Conservation (phyloP, 148 eudicot species). For the Rhododendron molle region DNA sequence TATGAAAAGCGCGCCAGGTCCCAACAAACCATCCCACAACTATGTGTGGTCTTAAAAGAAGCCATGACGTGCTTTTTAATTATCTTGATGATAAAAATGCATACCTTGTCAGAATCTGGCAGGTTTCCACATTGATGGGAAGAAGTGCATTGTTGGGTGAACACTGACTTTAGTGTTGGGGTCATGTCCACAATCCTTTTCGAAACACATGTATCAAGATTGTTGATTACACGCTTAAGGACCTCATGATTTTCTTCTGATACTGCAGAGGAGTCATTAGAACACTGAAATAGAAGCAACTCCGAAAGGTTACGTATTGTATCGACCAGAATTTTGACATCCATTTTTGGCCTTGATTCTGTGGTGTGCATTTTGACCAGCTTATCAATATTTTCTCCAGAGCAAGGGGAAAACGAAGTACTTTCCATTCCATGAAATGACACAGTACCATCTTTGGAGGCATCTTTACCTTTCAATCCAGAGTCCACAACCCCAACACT, state of each 20-base stretch:
- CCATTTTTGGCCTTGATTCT: conserved; percentile 30
- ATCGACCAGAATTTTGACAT: conserved; percentile 46
- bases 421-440: conserved; percentile 21
- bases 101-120: conserved; percentile 1
- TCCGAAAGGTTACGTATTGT: conserved; percentile 62
- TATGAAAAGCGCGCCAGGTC: neutral
- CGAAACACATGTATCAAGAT: conserved; percentile 49
- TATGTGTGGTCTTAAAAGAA: neutral
- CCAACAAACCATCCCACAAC: neutral
- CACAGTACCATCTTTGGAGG: conserved; percentile 17
- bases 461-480: conserved; percentile 14
- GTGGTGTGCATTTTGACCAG: conserved; percentile 6
- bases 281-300: conserved; percentile 40
- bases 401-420: conserved; percentile 27
- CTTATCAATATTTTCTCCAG: conserved; percentile 26
- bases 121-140: neutral
- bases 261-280: conserved; percentile 34
- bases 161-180: conserved; percentile 16
- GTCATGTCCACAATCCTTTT: conserved; percentile 20
- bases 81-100: neutral
- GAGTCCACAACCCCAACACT: neutral
- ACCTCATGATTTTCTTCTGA: conserved; percentile 31
- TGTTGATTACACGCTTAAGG: conserved; percentile 44
- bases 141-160: conserved; percentile 16
- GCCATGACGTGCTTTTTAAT: neutral